phyloP scores from a whole-genome alignment of 192 early-diverging fungal genomes.

The Dissophora globulifera region DNA sequence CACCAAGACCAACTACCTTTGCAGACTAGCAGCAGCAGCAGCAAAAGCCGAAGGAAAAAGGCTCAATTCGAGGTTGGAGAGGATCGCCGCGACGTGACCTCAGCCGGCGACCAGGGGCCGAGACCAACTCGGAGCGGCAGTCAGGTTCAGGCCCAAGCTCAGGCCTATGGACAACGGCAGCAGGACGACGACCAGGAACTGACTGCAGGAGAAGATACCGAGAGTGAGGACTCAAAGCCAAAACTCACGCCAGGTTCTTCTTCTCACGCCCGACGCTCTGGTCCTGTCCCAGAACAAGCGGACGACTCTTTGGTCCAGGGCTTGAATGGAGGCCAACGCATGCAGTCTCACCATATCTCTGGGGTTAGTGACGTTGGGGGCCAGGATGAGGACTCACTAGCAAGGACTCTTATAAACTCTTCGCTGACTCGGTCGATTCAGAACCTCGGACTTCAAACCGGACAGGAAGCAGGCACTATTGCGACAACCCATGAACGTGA shows the following conservation, averaged over 20 bases:
- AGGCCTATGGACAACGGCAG: constrained; percentile 3
- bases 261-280: not conserved
- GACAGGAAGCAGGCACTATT: not conserved
- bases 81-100: not conserved
- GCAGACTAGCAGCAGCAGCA: not conserved
- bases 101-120: no score
- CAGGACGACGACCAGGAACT: constrained; percentile 2
- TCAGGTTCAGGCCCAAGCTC: not conserved
- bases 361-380: no score
- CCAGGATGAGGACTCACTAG: constrained; percentile 28
- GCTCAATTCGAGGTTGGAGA: constrained; percentile 35
- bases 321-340: not conserved
- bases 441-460: constrained; percentile 15
- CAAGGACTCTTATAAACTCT: constrained; percentile 36
- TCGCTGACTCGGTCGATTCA: constrained; percentile 28
- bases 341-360: not conserved
- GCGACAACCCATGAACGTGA: not conserved
- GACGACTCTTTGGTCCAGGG: not conserved
- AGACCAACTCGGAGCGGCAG: no score
- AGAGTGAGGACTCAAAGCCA: constrained; percentile 9
- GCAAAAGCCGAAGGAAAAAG: constrained; percentile 8
- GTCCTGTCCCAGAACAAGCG: constrained; percentile 2
- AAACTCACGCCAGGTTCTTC: not conserved
- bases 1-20: no score
- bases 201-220: constrained; percentile 17